Base-by-base conservation (phyloP, 176 grass and related monocot species). In the Zoysia japonica region DNA sequence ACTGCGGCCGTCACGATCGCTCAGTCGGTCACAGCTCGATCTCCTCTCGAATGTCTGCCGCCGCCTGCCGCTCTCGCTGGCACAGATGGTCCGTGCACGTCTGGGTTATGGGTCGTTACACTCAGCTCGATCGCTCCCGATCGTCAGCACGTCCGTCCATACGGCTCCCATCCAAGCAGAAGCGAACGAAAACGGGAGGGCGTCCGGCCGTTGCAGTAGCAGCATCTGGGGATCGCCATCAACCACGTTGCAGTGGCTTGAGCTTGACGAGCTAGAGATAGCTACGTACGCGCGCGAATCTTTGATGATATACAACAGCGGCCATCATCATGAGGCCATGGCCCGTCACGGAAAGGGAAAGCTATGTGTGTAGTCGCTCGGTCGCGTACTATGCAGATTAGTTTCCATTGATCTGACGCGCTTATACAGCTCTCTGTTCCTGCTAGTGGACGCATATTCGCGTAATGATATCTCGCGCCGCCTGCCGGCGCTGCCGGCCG, bases 151-250 rank as follows among this genome's bases (percentile, higher is more conserved):
- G 75, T 68, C 38, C 86, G 70, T 35, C 68, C 53, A 51, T 80
- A 8, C 67, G 42, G 19, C 10, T 51, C 39, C 38, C 48, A 2
- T 70, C 61, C 80, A 76, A 76, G 50, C 48, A 17, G 82, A 76
- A 76, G 37, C n/a, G 0, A 75, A 84, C 82, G 64, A 56, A 35
- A 4, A 17, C 64, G 55, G 44, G 76, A 80, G 87, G 80, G 77
- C 39, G 2, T 4, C 28, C 39, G 2, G 2, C 28, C 53, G 62
- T 48, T 80, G 86, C 70, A 56, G 53, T 6, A 84, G 80, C 73
- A 84, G 86, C 68, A 20, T 47, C 74, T 59, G 52, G 2, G 73
- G 28, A 38, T 65, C 19, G 59, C 74, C 11, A 56, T 85, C 75
- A 54, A 17, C 6, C 59, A 19, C 8, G 80, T 8, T 46, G 70